Base-by-base conservation (phyloP, 805 yeast genomes). In the Hanseniaspora valbyensis region DNA sequence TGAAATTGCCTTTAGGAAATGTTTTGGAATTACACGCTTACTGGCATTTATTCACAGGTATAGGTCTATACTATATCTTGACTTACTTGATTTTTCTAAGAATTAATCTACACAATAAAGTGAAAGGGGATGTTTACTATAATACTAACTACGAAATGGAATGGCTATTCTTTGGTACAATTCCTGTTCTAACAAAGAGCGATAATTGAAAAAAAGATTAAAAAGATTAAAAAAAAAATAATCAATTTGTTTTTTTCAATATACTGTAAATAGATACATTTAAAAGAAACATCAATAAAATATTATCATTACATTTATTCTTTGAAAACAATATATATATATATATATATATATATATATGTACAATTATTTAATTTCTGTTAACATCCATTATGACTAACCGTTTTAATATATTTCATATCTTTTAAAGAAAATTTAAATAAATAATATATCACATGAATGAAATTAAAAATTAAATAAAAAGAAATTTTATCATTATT, bases 41-140 rank as follows among this genome's bases (percentile, higher is more conserved):
- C 96, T 90, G 97, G 97, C 97, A 90, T 62, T 68, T 84, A 10
- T 72, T 84, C 55, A 84, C 92, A 0, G 95, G 95, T 0, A 69
- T 79, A 19, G 95, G 96, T 1, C 92, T 90, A 10, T 90, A 90
- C 65, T 82, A 73, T 62, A 89, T 86, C 66, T 74, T 89, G 56
- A 78, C 83, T 3, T 87, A 83, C 61, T 74, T 83, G 59, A 89
- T 87, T 68, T 77, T 83, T 55, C 68, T 89, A 54, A 73, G 90
- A 56, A 68, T 82, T 29, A 78, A 81, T 65, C 73, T 86, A 61
- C 69, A 70, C 14, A 80, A 79, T 4, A 67, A 68, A n/a, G 75
- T 40, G n/a, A 18, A 39, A 21, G 44, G 44, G 13, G 51, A 48
- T 26, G 34, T 48, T 2, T 48, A 48, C 36, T 48, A 48, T 14